A percentile compares a stretch with the other conserved stretches of the same genome.
Evolutionary conservation across 768 basidiomycete species (phyloP).

Genomic region (Pseudohyphozyma bogoriensis): DNA sequence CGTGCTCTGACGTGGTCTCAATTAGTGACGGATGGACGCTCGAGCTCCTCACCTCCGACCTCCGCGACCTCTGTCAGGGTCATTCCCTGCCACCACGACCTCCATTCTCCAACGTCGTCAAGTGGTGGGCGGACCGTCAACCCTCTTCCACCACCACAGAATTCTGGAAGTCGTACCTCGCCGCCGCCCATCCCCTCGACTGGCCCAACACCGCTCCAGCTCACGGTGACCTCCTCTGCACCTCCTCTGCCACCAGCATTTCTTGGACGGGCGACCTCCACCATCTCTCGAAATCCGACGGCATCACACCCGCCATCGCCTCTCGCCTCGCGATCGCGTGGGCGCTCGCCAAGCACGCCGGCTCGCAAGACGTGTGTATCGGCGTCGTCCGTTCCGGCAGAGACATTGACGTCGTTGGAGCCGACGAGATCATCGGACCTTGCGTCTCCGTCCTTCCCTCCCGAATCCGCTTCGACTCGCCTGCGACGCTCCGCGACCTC

Average conservation of each 20-base stretch:
- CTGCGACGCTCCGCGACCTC: conserved; percentile 11
- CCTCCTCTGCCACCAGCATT: conserved; percentile 6
- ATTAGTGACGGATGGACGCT: conserved; percentile 28
- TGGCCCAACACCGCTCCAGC: conserved; percentile 15
- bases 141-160: background rate
- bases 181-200: conserved; percentile 4
- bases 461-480: conserved; percentile 6
- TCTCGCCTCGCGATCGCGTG: conserved; percentile 21
- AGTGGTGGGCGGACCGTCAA: conserved; percentile 13
- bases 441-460: conserved; percentile 29
- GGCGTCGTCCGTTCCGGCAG: conserved; percentile 25
- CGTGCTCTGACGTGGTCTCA: background rate
- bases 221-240: conserved; percentile 19
- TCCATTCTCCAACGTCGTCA: conserved; percentile 15
- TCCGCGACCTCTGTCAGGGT: conserved; percentile 17
- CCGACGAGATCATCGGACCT: conserved; percentile 25
- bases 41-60: conserved; percentile 26
- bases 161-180: conserved; percentile 22
- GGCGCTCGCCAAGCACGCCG: conserved; percentile 14
- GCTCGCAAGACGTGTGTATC: conserved; percentile 5
- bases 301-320: conserved; percentile 27
- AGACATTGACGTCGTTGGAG: conserved; percentile 23
- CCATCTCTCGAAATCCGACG: conserved; percentile 4
- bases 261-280: conserved; percentile 22
- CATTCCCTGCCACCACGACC: conserved; percentile 6